Conservation (phyloP, 768 basidiomycete genomes). For the Agrocybe pediades region DNA sequence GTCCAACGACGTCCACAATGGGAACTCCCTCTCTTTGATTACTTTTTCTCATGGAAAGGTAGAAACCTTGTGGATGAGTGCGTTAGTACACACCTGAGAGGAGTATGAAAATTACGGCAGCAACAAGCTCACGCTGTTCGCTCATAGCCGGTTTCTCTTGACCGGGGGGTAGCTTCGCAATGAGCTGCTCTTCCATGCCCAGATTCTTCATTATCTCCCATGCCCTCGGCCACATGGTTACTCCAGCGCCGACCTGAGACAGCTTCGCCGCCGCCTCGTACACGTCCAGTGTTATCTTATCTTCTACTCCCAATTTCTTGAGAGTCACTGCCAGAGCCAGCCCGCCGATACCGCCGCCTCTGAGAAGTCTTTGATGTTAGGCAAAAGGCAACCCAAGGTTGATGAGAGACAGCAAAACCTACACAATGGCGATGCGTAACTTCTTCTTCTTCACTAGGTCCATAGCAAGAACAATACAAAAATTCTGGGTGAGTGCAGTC, state of each 20-base stretch:
- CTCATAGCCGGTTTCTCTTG: slow-evolving; percentile 11
- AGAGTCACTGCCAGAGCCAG: slow-evolving; percentile 27
- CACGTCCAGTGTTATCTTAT: slow-evolving; percentile 32
- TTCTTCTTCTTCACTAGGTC: no score
- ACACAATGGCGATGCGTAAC: no score
- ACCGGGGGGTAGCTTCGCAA: slow-evolving; percentile 15
- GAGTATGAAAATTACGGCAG: no score
- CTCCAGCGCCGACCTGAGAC: slow-evolving; percentile 39
- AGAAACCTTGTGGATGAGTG: neutral
- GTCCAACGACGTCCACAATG: neutral
- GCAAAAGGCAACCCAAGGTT: no score
- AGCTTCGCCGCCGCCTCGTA: slow-evolving; percentile 40
- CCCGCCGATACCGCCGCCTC: slow-evolving; percentile 33
- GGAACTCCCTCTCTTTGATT: neutral
- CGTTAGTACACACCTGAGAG: no score
- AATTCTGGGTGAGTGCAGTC: no score
- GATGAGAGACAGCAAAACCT: no score
- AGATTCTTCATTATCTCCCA: slow-evolving; percentile 27
- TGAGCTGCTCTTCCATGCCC: slow-evolving; percentile 17
- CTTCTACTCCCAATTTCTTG: slow-evolving; percentile 24
- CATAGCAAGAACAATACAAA: no score
- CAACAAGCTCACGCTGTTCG: neutral
- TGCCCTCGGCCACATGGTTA: slow-evolving; percentile 32
- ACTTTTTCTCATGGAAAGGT: neutral
- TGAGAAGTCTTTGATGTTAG: slow-evolving; percentile 1